Conservation (phyloP, 768 basidiomycete species). For the Gelatoporia subvermispora region DNA sequence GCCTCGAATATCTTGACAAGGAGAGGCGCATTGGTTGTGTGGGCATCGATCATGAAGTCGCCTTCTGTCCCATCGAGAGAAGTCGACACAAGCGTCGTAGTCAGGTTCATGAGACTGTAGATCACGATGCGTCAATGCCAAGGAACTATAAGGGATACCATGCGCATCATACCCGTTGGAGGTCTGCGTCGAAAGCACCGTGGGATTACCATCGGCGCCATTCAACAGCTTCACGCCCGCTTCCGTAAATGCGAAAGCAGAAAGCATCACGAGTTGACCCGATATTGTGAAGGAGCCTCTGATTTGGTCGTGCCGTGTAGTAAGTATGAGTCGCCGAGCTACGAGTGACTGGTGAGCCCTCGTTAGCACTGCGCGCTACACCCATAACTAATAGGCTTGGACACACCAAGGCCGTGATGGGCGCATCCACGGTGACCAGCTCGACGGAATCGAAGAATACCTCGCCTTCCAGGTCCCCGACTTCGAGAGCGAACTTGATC, state of each 20-base stretch:
- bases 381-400: too few species aligned
- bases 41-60: slow-evolving; percentile 27
- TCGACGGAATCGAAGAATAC: slow-evolving; percentile 25
- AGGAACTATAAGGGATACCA: too few species aligned
- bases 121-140: too few species aligned
- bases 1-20: slow-evolving; percentile 25
- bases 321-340: slow-evolving; percentile 16
- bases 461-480: slow-evolving; percentile 24
- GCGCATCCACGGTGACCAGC: slow-evolving; percentile 19
- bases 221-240: slow-evolving; percentile 33
- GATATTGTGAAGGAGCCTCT: slow-evolving; percentile 33
- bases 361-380: too few species aligned
- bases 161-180: slow-evolving; percentile 35
- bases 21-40: slow-evolving; percentile 30
- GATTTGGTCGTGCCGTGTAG: slow-evolving; percentile 31
- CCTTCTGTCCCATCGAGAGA: slow-evolving; percentile 18
- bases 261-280: slow-evolving; percentile 24
- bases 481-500: slow-evolving; percentile 23
- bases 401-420: slow-evolving; percentile 27
- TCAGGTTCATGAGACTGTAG: slow-evolving; percentile 14
- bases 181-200: slow-evolving; percentile 31
- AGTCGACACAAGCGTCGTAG: slow-evolving; percentile 12
- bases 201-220: slow-evolving; percentile 16
- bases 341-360: slow-evolving; percentile 35
- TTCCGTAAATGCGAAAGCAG: slow-evolving; percentile 25